phyloP scores from a whole-genome alignment of 2,329 filamentous ascomycete genomes.

The Coleophoma eucalyptorum region DNA sequence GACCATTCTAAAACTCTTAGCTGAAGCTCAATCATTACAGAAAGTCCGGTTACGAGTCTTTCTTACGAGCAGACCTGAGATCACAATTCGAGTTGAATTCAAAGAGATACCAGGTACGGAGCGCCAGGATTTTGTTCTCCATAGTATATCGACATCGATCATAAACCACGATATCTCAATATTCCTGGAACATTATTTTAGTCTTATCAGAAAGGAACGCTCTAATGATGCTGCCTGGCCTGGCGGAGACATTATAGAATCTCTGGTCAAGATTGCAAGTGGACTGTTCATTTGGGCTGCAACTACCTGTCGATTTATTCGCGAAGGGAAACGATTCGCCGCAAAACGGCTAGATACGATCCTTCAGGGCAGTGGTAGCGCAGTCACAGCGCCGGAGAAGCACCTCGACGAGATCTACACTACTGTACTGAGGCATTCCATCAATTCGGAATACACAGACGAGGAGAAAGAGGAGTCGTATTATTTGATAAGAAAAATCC shows the following conservation, averaged over 20 bases:
- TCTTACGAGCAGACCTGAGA: slow-evolving; percentile 23
- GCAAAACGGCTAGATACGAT: neutral
- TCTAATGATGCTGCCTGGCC: neutral
- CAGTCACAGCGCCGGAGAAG: neutral
- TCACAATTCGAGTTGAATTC: slow-evolving; percentile 13
- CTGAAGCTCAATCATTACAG: slow-evolving; percentile 5
- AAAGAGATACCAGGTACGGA: slow-evolving; percentile 3
- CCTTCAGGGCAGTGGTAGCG: neutral
- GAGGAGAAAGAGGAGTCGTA: slow-evolving; percentile 1
- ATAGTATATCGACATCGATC: slow-evolving; percentile 9
- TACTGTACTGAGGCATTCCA: neutral
- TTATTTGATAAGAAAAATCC: neutral
- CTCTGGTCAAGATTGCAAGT: slow-evolving; percentile 12
- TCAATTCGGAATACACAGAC: neutral
- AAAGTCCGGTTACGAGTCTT: slow-evolving; percentile 18
- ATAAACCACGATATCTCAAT: slow-evolving; percentile 11
- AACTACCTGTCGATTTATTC: slow-evolving; percentile 12
- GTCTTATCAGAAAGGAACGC: slow-evolving; percentile 5
- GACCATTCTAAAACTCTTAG: slow-evolving; percentile 6
- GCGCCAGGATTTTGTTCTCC: slow-evolving; percentile 15
- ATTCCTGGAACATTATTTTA: slow-evolving; percentile 13
- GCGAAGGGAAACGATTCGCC: slow-evolving; percentile 1
- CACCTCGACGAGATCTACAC: slow-evolving; percentile 4
- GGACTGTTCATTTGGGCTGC: slow-evolving; percentile 26
- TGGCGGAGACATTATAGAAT: neutral